Base-by-base conservation (phyloP, 2,329 filamentous ascomycete genomes). In the Coleophoma crateriformis region DNA sequence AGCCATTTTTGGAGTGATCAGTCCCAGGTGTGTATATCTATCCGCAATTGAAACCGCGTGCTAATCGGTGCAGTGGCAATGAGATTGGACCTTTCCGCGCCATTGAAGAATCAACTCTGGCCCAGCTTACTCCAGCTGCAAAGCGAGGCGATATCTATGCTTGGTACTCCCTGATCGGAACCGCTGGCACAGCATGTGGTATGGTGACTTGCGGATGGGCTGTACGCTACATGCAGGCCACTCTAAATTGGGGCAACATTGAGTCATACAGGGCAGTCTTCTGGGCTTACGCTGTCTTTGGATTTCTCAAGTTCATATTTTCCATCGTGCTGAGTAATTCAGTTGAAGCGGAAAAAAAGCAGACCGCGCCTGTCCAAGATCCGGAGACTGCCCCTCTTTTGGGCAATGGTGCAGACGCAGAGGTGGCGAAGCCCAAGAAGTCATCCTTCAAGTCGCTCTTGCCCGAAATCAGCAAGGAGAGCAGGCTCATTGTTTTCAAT, bases 61-160 rank as follows among this genome's bases (percentile, higher is more conserved):
- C 45, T 12, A 22, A 42, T 15, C 11, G 11, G 35, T 17, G 38
- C n/a, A 79, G 78, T 58, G 81, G 81, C 7, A 82, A 80, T 49
- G 81, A 85, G 58, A 83, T 84, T 47, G 81, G 80, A 0, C 81
- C 81, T 0, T 84, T 85, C 52, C 71, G 77, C 37, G 80, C 81
- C 37, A 72, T 84, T 27, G 81, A 84, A 59, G 81, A 84, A 64
- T 80, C 76, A 14, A 75, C 77, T 5, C 65, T 84, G 2, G 79
- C 81, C 3, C 79, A 83, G 39, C 67, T 84, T 3, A 80, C 76
- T 0, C 60, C 65, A 1, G 56, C 70, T 4, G 63, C 66, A 2
- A 66, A 68, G 3, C 65, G 79, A 41, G 71, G 73, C 50, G 79
- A 84, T 58, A 69, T 84, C 27, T 84, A 79, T 53, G 80, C 80